Evolutionary conservation across 2,329 filamentous ascomycete species (phyloP), one percentile per base, ranked within the genome.

Genomic region (Calonectria henricotiae): DNA sequence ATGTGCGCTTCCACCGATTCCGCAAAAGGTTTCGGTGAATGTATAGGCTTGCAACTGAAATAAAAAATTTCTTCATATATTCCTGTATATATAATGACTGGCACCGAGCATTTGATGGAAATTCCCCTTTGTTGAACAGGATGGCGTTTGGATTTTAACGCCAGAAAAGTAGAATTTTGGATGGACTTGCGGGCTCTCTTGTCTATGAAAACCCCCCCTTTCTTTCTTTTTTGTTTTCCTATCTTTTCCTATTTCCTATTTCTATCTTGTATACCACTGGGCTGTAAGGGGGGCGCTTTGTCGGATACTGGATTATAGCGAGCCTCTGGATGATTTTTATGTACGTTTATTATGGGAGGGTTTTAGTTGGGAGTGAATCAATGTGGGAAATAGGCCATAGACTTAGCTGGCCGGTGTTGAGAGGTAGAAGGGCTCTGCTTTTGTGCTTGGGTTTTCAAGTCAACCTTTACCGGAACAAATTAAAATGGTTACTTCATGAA

Each of bases 1-100:
- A 12, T 85, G 85, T 72, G 87, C 88, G 15, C 82, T 90, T 25
- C 88, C 88, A 20, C 88, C 88, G 0, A 83, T 89, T 44, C 88
- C 87, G 5, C 69, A 74, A 15, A 79, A 76, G 32, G 69, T 71
- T 49, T 70, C 70, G 47, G 68, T 71, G 60, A 74, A 66, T 54
- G 71, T 70, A n/a, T 79, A 58, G 69, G 5, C 27, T 35, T 27
- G 61, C 65, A 47, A 35, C 47, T 46, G 17, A 62, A 51, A 43
- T 46, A 25, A 67, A 47, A 27, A 20, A 20, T 20, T 20, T 20
- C 20, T 20, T 20, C 12, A 37, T 37, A 35, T 17, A 39, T 47
- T 46, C 54, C 44, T 71, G 37, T 71, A 55, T 49, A 43, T 65
- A 32, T 70, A 61, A 76, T 64, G 73, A 77, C 69, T 55, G 67